Conservation (phyloP, 352 stramenopile genomes). For the Phytopythium delawarense region DNA sequence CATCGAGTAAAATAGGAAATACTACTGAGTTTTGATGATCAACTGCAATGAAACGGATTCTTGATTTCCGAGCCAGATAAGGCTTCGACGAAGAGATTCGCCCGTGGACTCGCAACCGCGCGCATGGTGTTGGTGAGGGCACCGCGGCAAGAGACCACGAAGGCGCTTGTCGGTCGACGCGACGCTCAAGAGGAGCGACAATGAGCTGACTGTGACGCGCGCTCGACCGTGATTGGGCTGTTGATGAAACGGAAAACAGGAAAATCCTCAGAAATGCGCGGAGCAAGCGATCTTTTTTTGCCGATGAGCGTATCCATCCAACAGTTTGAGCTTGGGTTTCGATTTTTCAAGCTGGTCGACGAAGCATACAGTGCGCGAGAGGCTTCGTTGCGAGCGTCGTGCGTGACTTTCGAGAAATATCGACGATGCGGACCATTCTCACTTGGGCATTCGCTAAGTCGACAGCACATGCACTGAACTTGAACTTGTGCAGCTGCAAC, state of each 20-base stretch:
- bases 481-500: not conserved
- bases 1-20: too few species aligned
- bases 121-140: too few species aligned
- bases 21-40: too few species aligned
- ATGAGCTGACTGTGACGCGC: too few species aligned
- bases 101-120: too few species aligned
- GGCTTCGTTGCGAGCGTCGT: not conserved
- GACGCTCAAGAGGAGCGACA: too few species aligned
- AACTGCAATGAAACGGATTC: too few species aligned
- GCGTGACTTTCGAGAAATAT: not conserved
- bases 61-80: too few species aligned
- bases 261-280: not conserved
- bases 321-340: not conserved
- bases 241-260: not conserved
- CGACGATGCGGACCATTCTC: not conserved
- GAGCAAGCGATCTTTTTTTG: not conserved
- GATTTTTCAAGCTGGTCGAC: not conserved
- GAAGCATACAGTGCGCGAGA: not conserved
- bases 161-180: too few species aligned
- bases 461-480: not conserved
- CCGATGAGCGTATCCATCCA: not conserved
- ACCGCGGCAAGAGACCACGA: too few species aligned
- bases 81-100: too few species aligned
- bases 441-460: not conserved
- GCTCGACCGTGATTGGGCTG: not conserved